These are phyloP conservation scores for Hygrocybe coccinea DNA, from an alignment of 768 basidiomycete genomes.

Conservation along the genomic window DNA sequence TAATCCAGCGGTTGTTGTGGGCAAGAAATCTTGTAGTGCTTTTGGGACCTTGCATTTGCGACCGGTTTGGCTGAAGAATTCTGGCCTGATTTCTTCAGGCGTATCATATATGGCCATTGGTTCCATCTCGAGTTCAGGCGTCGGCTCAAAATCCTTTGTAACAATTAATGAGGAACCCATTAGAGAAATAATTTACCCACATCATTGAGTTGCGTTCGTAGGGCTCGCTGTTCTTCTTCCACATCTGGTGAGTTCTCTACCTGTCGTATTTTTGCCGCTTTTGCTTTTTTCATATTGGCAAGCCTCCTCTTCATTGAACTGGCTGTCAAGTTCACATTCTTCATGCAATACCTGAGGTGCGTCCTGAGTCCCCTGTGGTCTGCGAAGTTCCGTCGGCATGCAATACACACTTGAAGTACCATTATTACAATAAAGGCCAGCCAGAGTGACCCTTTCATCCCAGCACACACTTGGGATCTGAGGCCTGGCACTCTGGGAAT, in stretches of 20 bases:
- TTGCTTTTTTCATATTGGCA: not conserved
- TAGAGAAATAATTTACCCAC: not conserved
- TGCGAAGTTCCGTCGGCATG: not conserved
- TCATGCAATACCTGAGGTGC: not conserved
- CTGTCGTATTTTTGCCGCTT: not conserved
- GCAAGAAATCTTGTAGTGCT: not conserved
- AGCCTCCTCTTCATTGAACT: not conserved
- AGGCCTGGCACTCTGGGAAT: too few species aligned
- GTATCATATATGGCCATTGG: not conserved
- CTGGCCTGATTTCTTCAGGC: not conserved
- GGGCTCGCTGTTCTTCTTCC: not conserved
- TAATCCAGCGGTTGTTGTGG: not conserved
- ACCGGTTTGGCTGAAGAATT: not conserved
- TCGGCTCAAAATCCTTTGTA: not conserved
- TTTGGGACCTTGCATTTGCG: not conserved
- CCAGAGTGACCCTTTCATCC: not conserved
- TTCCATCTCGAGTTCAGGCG: not conserved
- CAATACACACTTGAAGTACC: not conserved
- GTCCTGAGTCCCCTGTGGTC: not conserved
- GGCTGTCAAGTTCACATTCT: not conserved
- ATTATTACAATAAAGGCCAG: not conserved
- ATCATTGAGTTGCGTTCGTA: not conserved
- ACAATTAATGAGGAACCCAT: not conserved
- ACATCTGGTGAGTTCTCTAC: not conserved
- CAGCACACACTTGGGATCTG: too few species aligned